These are phyloP conservation scores for Aethionema arabicum DNA, from an alignment of 345 rosid genomes.

Conservation along the genomic window DNA sequence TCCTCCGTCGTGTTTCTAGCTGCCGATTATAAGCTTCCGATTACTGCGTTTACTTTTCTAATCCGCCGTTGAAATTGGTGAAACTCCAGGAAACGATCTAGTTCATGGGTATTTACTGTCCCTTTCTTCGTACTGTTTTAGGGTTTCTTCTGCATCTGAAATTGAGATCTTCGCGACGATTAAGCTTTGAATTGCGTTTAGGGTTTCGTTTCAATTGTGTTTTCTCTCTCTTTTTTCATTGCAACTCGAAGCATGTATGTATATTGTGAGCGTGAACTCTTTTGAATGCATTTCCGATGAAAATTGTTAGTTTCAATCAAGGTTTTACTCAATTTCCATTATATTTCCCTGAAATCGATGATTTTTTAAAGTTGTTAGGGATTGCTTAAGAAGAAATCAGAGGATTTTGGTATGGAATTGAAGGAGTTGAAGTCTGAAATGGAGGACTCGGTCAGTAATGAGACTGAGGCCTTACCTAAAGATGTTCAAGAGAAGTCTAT, in stretches of 20 bases:
- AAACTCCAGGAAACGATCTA: neutral
- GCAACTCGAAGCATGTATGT: neutral
- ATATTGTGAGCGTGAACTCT: neutral
- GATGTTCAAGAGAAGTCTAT: conserved; percentile 38
- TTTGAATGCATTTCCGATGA: neutral
- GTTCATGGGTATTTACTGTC: conserved; percentile 1
- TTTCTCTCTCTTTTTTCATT: neutral
- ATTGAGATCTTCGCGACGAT: conserved; percentile 15
- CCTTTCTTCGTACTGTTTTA: neutral
- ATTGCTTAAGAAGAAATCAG: conserved; percentile 14
- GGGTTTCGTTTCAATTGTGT: neutral
- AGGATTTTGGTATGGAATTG: conserved; percentile 32
- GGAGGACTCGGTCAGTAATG: conserved; percentile 36
- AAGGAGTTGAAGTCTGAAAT: conserved; percentile 31
- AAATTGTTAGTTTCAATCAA: neutral
- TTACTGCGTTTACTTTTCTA: neutral
- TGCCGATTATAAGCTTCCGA: neutral
- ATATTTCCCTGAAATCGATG: neutral
- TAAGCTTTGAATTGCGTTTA: conserved; percentile 2
- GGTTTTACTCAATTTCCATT: neutral
- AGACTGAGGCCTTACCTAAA: conserved; percentile 23
- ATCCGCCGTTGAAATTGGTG: neutral
- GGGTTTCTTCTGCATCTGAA: conserved; percentile 25
- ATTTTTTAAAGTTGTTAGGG: conserved; percentile 7
- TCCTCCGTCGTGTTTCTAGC: conserved; percentile 25